Evolutionary conservation across 192 early-diverging fungal species (phyloP).

Genomic region (Coemansia sp.): DNA sequence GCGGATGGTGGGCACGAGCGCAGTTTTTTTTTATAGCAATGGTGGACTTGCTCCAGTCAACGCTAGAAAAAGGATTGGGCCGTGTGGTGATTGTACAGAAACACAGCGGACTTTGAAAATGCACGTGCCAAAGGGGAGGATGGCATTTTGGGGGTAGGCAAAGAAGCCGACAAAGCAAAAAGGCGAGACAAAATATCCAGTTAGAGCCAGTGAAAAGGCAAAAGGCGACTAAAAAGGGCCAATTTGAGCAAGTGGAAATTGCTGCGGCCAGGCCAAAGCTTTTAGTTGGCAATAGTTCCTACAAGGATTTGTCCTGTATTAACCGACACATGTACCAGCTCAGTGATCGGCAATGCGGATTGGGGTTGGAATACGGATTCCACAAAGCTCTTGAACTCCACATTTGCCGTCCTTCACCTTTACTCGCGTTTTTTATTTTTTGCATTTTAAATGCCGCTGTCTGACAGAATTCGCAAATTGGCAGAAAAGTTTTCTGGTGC

Average conservation of each 20-base stretch:
- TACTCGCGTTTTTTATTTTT: neutral
- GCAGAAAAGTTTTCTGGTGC: conserved; percentile 22
- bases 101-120: neutral
- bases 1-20: neutral
- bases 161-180: neutral
- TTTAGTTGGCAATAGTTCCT: too few species aligned
- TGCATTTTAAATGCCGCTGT: conserved; percentile 29
- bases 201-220: too few species aligned
- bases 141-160: neutral
- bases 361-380: too few species aligned
- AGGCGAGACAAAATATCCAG: neutral
- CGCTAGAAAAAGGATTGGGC: neutral
- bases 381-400: too few species aligned
- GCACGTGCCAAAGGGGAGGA: neutral
- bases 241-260: too few species aligned
- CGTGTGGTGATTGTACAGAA: too few species aligned
- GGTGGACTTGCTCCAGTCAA: neutral
- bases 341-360: too few species aligned
- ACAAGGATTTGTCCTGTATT: too few species aligned
- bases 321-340: too few species aligned
- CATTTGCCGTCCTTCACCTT: too few species aligned
- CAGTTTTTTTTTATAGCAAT: neutral
- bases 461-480: conserved; percentile 31
- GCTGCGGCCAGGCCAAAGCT: too few species aligned
- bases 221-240: too few species aligned